Evolutionary conservation across 2,329 filamentous ascomycete species (phyloP), one percentile per base, ranked within the genome.

Genomic region (Ascochyta clinopodiicola): DNA sequence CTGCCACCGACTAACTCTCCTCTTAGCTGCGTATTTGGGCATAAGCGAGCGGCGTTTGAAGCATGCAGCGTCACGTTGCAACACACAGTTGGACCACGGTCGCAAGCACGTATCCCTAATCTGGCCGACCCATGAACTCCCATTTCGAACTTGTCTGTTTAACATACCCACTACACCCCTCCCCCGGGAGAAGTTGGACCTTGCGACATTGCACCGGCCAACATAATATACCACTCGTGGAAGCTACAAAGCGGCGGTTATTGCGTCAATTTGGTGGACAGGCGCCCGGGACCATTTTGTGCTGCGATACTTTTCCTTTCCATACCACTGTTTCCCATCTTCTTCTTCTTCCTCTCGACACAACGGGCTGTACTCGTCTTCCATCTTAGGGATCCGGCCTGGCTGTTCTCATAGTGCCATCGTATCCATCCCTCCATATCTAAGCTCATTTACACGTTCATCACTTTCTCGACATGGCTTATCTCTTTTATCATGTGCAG

Each of bases 1-100:
- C 51, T 31, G 36, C 57, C 52, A 43, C 49, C 58, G 22, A 56
- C 71, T 74, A 44, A 75, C 66, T 36, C 56, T 31, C 7, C 27
- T 24, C 45, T 45, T 66, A 82, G 80, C 75, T 82, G 56, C 80
- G 80, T 56, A 81, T 82, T 69, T 82, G 80, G 80, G 80, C 80
- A 77, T 82, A 74, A 72, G 61, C 40, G 56, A 60, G 25, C 56
- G 45, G 52, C 51, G 62, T 52, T 50, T 61, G 44, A 63, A 32
- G 56, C 45, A 63, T 60, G 60, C 61, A 65, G 68, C 59, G 62
- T 61, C 60, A 69, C 68, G 64, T 68, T 65, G 72, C 63, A 62
- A 71, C 65, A 69, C 64, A 62, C 66, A 60, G 64, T 51, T 63
- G 57, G 59, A 70, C 61, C 62, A 67, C 59, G 66, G 70, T 64